Evolutionary conservation across 2,329 filamentous ascomycete genomes (phyloP).

Genomic region (Fusarium sp.): DNA sequence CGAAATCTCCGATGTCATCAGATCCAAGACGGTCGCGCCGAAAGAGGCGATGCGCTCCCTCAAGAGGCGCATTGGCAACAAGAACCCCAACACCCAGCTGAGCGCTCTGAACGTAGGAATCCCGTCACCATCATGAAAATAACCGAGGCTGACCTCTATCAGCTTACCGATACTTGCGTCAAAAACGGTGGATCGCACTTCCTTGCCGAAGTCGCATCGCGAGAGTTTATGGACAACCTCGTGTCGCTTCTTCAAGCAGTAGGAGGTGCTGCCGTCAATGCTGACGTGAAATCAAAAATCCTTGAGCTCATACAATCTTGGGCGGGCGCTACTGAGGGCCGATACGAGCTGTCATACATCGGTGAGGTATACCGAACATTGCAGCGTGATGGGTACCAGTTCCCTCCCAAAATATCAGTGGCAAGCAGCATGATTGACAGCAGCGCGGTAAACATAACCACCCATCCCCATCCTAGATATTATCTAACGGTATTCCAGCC

Average conservation of each 20-base stretch:
- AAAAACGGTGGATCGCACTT: constrained; percentile 99
- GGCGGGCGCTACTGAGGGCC: constrained; percentile 89
- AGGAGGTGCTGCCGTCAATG: constrained; percentile 79
- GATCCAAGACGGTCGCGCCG: constrained; percentile 96
- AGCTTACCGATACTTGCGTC: constrained; percentile 97
- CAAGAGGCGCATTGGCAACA: constrained; percentile 94
- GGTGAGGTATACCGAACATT: constrained; percentile 86
- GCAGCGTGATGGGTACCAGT: constrained; percentile 87
- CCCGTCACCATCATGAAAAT: neutral
- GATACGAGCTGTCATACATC: constrained; percentile 86
- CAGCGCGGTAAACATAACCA: constrained; percentile 78
- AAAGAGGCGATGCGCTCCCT: constrained; percentile 98
- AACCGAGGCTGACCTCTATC: constrained; percentile 30
- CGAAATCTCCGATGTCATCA: constrained; percentile 97
- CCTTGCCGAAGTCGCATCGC: constrained; percentile 91
- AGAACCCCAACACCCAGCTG: constrained; percentile 96
- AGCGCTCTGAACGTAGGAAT: constrained; percentile 85
- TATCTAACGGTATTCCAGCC: constrained; percentile 66
- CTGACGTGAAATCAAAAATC: constrained; percentile 89
- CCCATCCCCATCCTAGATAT: too few relatives aligned
- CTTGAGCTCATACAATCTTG: constrained; percentile 93
- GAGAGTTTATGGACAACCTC: constrained; percentile 98
- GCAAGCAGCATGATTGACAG: constrained; percentile 99
- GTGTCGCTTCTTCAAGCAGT: constrained; percentile 88
- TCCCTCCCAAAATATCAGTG: constrained; percentile 87